Base-by-base conservation (phyloP, 306 rosid species). In the Gillenia trifoliata region DNA sequence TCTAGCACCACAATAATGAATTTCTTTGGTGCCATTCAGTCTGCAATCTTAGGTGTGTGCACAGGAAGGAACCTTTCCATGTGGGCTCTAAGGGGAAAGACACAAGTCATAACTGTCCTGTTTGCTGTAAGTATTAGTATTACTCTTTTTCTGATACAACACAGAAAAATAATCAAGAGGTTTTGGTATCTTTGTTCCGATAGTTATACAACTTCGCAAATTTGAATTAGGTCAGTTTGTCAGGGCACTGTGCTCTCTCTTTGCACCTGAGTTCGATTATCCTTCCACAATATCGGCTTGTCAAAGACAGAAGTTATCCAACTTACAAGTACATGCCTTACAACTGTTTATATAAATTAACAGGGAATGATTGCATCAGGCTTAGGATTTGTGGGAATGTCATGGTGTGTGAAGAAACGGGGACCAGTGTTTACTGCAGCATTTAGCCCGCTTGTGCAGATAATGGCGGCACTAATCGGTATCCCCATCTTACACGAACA, bases 341-440 rank as follows among this genome's bases (percentile, higher is more conserved):
- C 23, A 56, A n/a, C n/a, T 67, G 56, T 17, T 17, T 22, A 25
- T 60, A 15, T 34, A 15, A 13, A 45, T 45, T 2, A 5, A 13
- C 78, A 93, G 97, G 98, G 97, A n/a, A 83, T 93, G 79, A 70
- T 93, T 13, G 97, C 93, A 55, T 93, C 97, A 1, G 98, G 98
- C 16, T 80, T 93, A 70, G 88, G 97, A 75, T 81, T 72, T 50
- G 97, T 93, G 74, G 97, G 93, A 11, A 89, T 93, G 97, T 88
- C 98, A 73, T 93, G 98, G 98, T 91, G 97, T 77, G 97, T 93
- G 11, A 91, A 89, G 80, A 91, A 93, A 78, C 87, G 96, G 77
- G 98, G 98, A 28, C 97, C 98, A 19, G 92, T 93, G 7, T 88
- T 91, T 77, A 93, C 98, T 2, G 92, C 98, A 57, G 96, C 98